phyloP scores from a whole-genome alignment of 176 grass and related monocot species.

The Avena eriantha region DNA sequence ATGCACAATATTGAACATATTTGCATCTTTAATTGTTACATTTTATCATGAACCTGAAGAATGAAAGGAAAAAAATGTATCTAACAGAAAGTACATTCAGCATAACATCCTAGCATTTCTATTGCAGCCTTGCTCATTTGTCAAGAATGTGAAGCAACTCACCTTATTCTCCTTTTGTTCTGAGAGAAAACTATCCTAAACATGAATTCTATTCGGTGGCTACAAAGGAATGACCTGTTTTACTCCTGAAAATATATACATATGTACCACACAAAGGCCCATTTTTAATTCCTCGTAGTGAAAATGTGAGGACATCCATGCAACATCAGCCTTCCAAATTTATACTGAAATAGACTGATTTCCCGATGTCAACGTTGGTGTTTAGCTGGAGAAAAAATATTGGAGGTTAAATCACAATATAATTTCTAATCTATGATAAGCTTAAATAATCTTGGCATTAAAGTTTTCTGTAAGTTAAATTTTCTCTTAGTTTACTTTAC shows the following conservation, averaged over 20 bases:
- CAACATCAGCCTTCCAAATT: slow-evolving; percentile 5
- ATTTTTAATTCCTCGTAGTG: slow-evolving; percentile 3
- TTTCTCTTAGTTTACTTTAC: background rate
- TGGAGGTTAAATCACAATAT: slow-evolving; percentile 28
- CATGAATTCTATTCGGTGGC: slow-evolving; percentile 16
- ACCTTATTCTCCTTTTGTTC: slow-evolving; percentile 30
- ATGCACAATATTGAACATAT: slow-evolving; percentile 5
- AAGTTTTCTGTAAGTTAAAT: background rate
- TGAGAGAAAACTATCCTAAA: slow-evolving; percentile 38
- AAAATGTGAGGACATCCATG: slow-evolving; percentile 17
- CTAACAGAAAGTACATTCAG: slow-evolving; percentile 26
- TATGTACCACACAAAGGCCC: background rate
- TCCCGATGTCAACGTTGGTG: slow-evolving; percentile 11
- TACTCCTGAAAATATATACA: slow-evolving; percentile 25
- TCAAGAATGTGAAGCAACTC: slow-evolving; percentile 11
- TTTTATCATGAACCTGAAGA: slow-evolving; percentile 31
- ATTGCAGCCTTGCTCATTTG: background rate
- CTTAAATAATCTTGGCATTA: background rate
- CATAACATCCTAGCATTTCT: slow-evolving; percentile 18
- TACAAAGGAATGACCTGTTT: slow-evolving; percentile 12
- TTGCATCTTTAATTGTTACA: slow-evolving; percentile 20
- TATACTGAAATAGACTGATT: background rate
- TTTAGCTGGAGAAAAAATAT: slow-evolving; percentile 38
- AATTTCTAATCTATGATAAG: background rate
- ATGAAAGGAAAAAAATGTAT: background rate